Conservation (phyloP, 129 eudicot species). For the Kitagawia praeruptora region DNA sequence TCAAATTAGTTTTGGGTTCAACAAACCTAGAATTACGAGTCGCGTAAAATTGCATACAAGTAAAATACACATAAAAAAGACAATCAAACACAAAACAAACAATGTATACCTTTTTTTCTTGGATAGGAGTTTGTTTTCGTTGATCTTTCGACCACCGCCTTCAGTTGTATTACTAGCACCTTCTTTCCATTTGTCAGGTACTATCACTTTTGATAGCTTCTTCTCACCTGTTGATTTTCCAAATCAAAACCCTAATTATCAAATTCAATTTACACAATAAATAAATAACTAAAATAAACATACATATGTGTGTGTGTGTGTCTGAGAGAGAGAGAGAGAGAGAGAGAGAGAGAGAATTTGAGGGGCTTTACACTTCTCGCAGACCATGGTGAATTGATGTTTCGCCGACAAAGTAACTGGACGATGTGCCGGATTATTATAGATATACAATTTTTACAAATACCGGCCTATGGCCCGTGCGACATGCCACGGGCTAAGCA, state of each 20-base stretch:
- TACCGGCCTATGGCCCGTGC: too few species aligned
- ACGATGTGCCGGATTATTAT: neutral
- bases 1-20: neutral
- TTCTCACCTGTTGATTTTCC: conserved; percentile 57
- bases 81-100: neutral
- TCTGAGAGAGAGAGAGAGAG: too few species aligned
- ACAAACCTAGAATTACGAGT: neutral
- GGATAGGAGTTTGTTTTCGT: conserved; percentile 96
- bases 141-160: conserved; percentile 94
- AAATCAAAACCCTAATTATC: conserved; percentile 16
- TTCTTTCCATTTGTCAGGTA: conserved; percentile 96
- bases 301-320: neutral
- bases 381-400: conserved; percentile 51
- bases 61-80: neutral
- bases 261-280: neutral
- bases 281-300: neutral
- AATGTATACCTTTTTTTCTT: conserved; percentile 59
- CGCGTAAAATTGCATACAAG: neutral
- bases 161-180: conserved; percentile 94
- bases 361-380: conserved; percentile 73
- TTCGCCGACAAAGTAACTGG: neutral
- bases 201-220: conserved; percentile 84
- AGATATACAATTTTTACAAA: too few species aligned
- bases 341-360: neutral
- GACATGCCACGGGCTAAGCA: too few species aligned